phyloP scores from a whole-genome alignment of 2,329 filamentous ascomycete species.

The Penicillium sp. region DNA sequence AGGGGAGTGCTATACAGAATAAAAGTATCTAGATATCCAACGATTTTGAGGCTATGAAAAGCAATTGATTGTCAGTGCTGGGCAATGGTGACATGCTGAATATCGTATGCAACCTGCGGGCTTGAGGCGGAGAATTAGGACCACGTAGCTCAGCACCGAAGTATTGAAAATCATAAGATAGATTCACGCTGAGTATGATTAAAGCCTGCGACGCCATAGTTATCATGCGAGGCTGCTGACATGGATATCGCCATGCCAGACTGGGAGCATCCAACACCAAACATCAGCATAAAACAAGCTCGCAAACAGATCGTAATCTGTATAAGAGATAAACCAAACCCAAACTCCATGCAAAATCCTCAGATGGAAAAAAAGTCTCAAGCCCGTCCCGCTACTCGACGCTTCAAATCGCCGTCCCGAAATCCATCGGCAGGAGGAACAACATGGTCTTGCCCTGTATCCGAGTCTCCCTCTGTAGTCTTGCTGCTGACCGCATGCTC shows the following conservation, averaged over 20 bases:
- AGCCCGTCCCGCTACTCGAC: slow-evolving; percentile 9
- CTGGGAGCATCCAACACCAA: not conserved
- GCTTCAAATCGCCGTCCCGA: slow-evolving; percentile 10
- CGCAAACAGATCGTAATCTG: not conserved
- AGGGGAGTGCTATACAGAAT: not conserved
- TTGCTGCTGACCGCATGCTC: not conserved
- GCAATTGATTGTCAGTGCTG: not conserved
- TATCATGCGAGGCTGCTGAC: not conserved
- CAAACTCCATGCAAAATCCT: not conserved
- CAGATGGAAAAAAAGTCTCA: slow-evolving; percentile 5
- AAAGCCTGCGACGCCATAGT: not conserved
- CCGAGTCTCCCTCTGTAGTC: not conserved
- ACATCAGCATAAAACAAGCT: not conserved
- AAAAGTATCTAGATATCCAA: slow-evolving; percentile 5
- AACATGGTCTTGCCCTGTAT: slow-evolving; percentile 16
- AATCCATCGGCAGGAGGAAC: slow-evolving; percentile 6
- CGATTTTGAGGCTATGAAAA: not conserved
- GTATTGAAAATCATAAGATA: slow-evolving; percentile 2
- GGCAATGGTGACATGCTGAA: not conserved
- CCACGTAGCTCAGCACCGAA: not conserved
- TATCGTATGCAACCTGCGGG: too few species aligned
- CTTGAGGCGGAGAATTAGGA: too few species aligned
- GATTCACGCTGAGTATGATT: slow-evolving; percentile 1
- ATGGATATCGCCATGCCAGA: slow-evolving; percentile 1
- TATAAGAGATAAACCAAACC: not conserved